Evolutionary conservation across 495 filamentous ascomycete species (phyloP).

Genomic region (Trypethelium eluteriae): DNA sequence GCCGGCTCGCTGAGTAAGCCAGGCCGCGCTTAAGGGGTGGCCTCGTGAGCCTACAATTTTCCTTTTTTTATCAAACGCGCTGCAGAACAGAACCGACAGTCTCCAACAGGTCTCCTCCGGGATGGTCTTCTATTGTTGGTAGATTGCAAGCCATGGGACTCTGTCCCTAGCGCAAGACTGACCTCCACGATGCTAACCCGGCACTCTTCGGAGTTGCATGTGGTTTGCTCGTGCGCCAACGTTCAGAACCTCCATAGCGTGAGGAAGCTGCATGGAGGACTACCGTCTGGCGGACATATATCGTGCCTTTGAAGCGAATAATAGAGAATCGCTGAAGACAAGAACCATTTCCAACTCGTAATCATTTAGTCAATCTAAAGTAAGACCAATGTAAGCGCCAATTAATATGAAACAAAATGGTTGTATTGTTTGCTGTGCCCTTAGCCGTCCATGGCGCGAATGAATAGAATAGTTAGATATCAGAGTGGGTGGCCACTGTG

Average conservation of each 20-base stretch:
- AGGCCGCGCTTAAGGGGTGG: background rate
- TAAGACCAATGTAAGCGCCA: too few relatives aligned
- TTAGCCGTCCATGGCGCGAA: too few relatives aligned
- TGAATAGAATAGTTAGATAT: background rate
- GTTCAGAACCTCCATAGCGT: constrained; percentile 5
- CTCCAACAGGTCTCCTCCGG: background rate
- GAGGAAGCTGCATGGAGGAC: constrained; percentile 8
- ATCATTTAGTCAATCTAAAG: too few relatives aligned
- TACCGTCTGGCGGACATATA: constrained; percentile 7
- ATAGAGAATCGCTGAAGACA: too few relatives aligned
- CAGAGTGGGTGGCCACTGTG: background rate
- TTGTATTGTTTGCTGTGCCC: too few relatives aligned
- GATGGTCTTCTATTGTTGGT: constrained; percentile 1
- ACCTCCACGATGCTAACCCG: constrained; percentile 1
- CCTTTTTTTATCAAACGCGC: background rate
- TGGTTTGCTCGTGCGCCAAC: constrained; percentile 2
- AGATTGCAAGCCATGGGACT: constrained; percentile 9
- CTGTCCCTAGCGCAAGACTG: background rate
- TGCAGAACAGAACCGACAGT: constrained; percentile 2
- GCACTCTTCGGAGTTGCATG: background rate
- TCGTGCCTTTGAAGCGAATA: background rate
- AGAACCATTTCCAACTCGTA: too few relatives aligned
- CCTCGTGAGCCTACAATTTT: background rate
- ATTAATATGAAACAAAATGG: too few relatives aligned
- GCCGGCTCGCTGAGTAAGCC: background rate